These are phyloP conservation scores for Cyberlindnera veronae DNA, from an alignment of 805 yeast species.

Conservation along the genomic window DNA sequence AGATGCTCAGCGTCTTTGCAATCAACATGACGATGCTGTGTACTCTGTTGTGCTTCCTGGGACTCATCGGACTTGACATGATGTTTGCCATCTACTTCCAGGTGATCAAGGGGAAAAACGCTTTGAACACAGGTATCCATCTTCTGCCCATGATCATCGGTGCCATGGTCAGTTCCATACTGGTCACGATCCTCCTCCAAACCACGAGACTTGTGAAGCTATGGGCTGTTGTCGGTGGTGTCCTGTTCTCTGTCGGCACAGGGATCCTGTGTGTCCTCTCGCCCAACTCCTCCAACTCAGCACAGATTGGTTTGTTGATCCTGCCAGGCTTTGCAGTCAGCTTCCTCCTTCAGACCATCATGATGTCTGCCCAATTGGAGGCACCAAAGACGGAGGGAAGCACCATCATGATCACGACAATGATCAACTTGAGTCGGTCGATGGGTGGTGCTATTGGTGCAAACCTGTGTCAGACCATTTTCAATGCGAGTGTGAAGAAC, in stretches of 20 bases:
- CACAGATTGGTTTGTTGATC: slow-evolving; percentile 36
- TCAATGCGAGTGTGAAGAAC: slow-evolving; percentile 26
- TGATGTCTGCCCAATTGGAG: slow-evolving; percentile 38
- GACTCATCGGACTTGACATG: slow-evolving; percentile 30
- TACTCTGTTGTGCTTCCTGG: slow-evolving; percentile 40
- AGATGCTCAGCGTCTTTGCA: slow-evolving; percentile 35
- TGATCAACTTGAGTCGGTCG: slow-evolving; percentile 41
- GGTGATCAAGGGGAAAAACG: slow-evolving; percentile 34
- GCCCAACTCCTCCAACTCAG: slow-evolving; percentile 26
- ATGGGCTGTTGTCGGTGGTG: slow-evolving; percentile 29
- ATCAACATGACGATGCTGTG: slow-evolving; percentile 32
- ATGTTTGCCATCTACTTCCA: slow-evolving; percentile 47
- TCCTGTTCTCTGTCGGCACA: slow-evolving; percentile 31
- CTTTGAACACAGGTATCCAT: slow-evolving; percentile 23
- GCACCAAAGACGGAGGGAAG: slow-evolving; percentile 52
- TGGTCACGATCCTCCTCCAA: slow-evolving; percentile 30
- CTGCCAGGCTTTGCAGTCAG: slow-evolving; percentile 38
- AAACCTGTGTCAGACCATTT: slow-evolving; percentile 40
- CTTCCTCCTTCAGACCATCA: slow-evolving; percentile 29
- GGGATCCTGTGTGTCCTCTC: slow-evolving; percentile 34
- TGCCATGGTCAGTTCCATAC: slow-evolving; percentile 9
- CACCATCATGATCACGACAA: slow-evolving; percentile 44
- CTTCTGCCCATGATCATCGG: slow-evolving; percentile 23
- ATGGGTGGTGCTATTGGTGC: slow-evolving; percentile 45
- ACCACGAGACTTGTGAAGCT: slow-evolving; percentile 35